Evolutionary conservation across 306 rosid species (phyloP).

Genomic region (Vigna trinervia): DNA sequence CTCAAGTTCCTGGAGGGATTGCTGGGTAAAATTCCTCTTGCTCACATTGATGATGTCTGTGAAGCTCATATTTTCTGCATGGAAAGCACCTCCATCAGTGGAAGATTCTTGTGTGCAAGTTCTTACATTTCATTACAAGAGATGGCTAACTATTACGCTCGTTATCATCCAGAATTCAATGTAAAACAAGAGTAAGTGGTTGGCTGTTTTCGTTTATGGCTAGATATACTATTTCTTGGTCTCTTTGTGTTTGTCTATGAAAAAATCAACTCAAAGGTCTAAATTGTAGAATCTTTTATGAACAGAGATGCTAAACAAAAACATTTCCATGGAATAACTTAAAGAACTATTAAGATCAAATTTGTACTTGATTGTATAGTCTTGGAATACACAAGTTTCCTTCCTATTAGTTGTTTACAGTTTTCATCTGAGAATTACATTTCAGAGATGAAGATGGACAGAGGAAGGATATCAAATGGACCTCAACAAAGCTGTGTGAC

Average conservation of each 20-base stretch:
- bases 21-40: constrained; percentile 48
- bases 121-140: constrained; percentile 53
- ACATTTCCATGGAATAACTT: background rate
- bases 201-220: background rate
- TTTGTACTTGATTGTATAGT: background rate
- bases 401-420: background rate
- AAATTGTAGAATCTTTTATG: background rate
- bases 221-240: background rate
- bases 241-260: background rate
- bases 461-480: constrained; percentile 48
- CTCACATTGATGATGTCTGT: constrained; percentile 61
- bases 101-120: constrained; percentile 57
- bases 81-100: constrained; percentile 53
- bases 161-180: constrained; percentile 50
- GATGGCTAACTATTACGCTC: constrained; percentile 49
- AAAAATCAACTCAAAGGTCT: background rate
- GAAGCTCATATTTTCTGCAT: constrained; percentile 62
- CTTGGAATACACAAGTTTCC: background rate
- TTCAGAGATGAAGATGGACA: constrained; percentile 52
- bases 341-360: background rate
- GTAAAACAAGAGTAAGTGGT: constrained; percentile 56
- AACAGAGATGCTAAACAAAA: background rate
- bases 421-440: constrained; percentile 13
- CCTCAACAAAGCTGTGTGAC: constrained; percentile 50
- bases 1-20: constrained; percentile 24